A percentile compares a stretch with the other conserved stretches of the same genome.
These are phyloP conservation scores for Daldinia bambusicola DNA, from an alignment of 495 filamentous ascomycete species.

Conservation along the genomic window DNA sequence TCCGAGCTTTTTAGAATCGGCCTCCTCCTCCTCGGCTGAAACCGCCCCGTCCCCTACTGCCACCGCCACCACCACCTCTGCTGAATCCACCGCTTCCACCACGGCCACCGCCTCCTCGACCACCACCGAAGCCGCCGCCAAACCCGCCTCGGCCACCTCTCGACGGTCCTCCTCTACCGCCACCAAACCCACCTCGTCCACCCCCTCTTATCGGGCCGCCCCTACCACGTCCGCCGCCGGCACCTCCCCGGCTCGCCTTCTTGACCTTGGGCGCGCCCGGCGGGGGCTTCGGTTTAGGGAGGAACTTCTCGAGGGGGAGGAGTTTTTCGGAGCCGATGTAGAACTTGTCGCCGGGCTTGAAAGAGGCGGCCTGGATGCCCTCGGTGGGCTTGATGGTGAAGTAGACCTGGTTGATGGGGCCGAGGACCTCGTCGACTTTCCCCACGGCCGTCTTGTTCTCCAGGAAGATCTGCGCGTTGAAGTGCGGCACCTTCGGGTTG, in stretches of 20 bases:
- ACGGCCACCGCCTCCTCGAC: slow-evolving; percentile 45
- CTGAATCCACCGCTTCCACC: slow-evolving; percentile 38
- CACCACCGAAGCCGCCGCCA: slow-evolving; percentile 43
- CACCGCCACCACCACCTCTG: slow-evolving; percentile 20
- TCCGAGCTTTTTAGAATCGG: slow-evolving; percentile 27
- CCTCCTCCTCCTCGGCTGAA: slow-evolving; percentile 28
- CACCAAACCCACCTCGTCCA: slow-evolving; percentile 40
- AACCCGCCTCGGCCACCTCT: slow-evolving; percentile 41
- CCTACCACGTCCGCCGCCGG: slow-evolving; percentile 46
- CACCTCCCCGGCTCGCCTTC: slow-evolving; percentile 63
- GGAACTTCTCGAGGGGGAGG: slow-evolving; percentile 92
- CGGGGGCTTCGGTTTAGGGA: slow-evolving; percentile 91
- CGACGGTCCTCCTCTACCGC: slow-evolving; percentile 35
- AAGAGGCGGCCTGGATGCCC: slow-evolving; percentile 92
- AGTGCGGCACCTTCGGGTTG: slow-evolving; percentile 96
- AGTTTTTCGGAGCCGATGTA: slow-evolving; percentile 95
- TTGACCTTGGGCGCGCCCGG: slow-evolving; percentile 69
- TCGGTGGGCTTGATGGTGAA: slow-evolving; percentile 97
- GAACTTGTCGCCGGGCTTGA: slow-evolving; percentile 96
- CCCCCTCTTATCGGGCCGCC: slow-evolving; percentile 59
- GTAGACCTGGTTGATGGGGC: slow-evolving; percentile 94
- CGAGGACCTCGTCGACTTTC: slow-evolving; percentile 95
- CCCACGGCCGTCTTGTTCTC: slow-evolving; percentile 96
- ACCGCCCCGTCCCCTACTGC: slow-evolving; percentile 12
- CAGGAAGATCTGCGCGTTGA: slow-evolving; percentile 98